A percentile compares a stretch with the other conserved stretches of the same genome.
Evolutionary conservation across 1,139 yeast species (phyloP).

Genomic region (Torulaspora globosa): DNA sequence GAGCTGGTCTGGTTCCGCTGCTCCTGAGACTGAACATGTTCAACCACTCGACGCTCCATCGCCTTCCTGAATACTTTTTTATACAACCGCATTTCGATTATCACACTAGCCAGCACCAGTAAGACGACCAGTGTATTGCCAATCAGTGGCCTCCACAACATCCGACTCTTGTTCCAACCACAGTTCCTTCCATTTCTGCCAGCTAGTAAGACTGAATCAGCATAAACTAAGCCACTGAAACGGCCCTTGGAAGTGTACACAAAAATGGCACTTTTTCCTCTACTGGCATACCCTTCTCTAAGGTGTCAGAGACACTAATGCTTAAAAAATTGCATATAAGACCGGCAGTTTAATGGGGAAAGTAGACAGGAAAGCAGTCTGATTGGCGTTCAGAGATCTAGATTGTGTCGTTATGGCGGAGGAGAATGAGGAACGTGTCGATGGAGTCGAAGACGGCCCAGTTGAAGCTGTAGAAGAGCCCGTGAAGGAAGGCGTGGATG

Average conservation of each 20-base stretch:
- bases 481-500: background rate
- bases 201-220: background rate
- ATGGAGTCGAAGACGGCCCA: background rate
- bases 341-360: background rate
- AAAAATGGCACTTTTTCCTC: background rate
- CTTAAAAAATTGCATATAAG: background rate
- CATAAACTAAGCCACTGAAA: background rate
- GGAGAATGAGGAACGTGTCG: conserved; percentile 1
- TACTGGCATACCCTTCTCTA: background rate
- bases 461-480: conserved; percentile 1
- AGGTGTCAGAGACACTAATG: too few species aligned
- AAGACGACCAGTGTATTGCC: conserved; percentile 5
- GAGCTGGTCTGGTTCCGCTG: background rate
- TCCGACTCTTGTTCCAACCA: background rate
- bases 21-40: conserved; percentile 8
- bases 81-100: conserved; percentile 19
- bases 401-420: conserved; percentile 1
- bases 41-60: conserved; percentile 8
- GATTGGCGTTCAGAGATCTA: background rate
- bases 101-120: conserved; percentile 9
- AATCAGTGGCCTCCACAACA: conserved; percentile 5
- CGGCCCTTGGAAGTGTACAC: background rate
- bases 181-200: background rate
- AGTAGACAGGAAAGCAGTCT: background rate
- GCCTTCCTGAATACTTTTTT: conserved; percentile 14